Conservation (phyloP, 106 monocot genomes). For the Amphibolis antarctica region DNA sequence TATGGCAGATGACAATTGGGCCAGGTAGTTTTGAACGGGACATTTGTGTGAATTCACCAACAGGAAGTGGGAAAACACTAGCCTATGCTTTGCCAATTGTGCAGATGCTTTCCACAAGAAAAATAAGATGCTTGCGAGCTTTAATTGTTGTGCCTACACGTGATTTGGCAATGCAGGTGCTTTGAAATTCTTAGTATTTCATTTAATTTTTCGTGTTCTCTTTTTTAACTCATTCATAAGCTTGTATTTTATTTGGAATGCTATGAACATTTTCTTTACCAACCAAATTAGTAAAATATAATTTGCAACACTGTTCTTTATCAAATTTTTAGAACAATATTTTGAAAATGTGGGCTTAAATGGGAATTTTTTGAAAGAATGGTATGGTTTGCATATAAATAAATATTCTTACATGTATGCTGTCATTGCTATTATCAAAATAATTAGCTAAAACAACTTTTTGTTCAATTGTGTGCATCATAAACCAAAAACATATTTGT, state of each 20-base stretch:
- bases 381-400: too few species aligned
- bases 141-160: conserved; percentile 85
- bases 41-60: conserved; percentile 92
- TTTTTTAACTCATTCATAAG: background rate
- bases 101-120: conserved; percentile 56
- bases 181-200: background rate
- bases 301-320: too few species aligned
- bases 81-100: conserved; percentile 96
- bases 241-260: background rate
- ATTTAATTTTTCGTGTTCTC: background rate
- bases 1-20: conserved; percentile 81
- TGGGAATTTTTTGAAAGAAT: too few species aligned
- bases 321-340: too few species aligned
- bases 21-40: conserved; percentile 84
- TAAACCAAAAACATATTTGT: too few species aligned
- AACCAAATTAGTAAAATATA: background rate
- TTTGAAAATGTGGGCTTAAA: too few species aligned
- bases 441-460: too few species aligned
- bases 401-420: too few species aligned
- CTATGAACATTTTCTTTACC: background rate
- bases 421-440: too few species aligned
- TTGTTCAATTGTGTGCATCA: too few species aligned
- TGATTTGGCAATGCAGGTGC: conserved; percentile 74
- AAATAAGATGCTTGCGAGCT: conserved; percentile 61
- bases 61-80: conserved; percentile 94